Conservation (phyloP, 495 filamentous ascomycete species). For the Cetradonia linearis region DNA sequence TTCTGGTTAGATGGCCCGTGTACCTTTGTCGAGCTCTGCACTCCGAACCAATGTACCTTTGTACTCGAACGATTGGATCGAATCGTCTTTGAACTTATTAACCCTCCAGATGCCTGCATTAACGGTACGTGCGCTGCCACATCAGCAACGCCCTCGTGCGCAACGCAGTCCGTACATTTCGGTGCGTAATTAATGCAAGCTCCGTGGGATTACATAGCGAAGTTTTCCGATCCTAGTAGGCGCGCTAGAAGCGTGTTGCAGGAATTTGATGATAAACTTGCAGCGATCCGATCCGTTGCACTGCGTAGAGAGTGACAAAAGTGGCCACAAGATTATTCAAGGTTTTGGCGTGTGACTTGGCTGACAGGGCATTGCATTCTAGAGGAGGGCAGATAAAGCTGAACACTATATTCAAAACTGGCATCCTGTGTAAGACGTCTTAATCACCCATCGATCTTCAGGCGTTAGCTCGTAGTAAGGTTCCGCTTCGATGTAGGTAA, state of each 20-base stretch:
- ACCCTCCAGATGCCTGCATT: neutral
- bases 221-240: neutral
- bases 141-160: neutral
- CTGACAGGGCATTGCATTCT: neutral
- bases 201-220: neutral
- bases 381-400: no score
- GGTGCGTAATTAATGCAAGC: neutral
- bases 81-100: neutral
- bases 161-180: neutral
- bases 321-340: neutral
- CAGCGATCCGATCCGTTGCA: neutral
- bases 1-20: neutral
- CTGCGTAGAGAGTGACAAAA: neutral
- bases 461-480: neutral
- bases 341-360: no score
- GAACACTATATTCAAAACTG: no score
- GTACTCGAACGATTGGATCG: slow-evolving; percentile 1
- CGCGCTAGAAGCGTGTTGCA: neutral
- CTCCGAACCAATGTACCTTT: neutral
- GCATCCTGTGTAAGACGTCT: no score
- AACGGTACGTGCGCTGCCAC: slow-evolving; percentile 1
- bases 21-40: neutral
- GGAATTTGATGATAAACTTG: neutral
- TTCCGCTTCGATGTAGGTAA: slow-evolving; percentile 1
- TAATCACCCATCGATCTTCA: neutral